Evolutionary conservation across 495 filamentous ascomycete genomes (phyloP), one percentile per base, ranked within the genome.

Genomic region (Amphirosellinia nigrospora): DNA sequence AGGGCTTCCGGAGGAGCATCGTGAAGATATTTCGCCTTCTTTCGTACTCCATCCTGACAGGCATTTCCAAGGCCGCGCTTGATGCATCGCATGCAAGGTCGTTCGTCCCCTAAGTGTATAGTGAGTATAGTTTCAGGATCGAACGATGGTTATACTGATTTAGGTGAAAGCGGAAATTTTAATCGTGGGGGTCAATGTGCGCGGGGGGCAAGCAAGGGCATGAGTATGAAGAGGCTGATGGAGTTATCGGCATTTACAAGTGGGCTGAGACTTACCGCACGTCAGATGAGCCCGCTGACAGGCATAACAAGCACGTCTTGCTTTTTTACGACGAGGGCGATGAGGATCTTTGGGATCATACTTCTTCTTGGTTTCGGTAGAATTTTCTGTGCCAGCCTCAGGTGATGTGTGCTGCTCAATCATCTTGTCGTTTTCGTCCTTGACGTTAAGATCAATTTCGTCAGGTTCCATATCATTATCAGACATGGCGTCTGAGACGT

Each of bases 1-100:
- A 88, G 71, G 13, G 86, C 85, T 70, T 96, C 94, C 66, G 92
- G 88, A 45, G 94, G 93, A 32, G 95, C 94, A 83, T 98, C 96
- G 80, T 97, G 94, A 58, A 99, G 91, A 82, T 99, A 99, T 79
- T 99, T 99, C 71, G 96, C 96, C 85, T 98, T 99, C 81, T 99
- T 98, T 70, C 96, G 91, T 46, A 97, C 93, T 50, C 96, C 96
- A 76, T 99, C 96, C 77, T 97, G 93, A 78, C 96, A 99, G 46
- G 86, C 87, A 78, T 97, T 93, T 70, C 93, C 92, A 55, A 98
- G 87, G 23, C 93, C 92, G 56, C 95, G 91, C 79, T 97, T 97
- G 70, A 97, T 93, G 81, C 96, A 99, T 76, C 96, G 87, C 74
- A 93, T 88, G 80, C 96, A 99, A 59, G 96, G 96, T 73, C 96